These are phyloP conservation scores for Turritis glabra DNA, from an alignment of 345 rosid genomes.

Conservation along the genomic window DNA sequence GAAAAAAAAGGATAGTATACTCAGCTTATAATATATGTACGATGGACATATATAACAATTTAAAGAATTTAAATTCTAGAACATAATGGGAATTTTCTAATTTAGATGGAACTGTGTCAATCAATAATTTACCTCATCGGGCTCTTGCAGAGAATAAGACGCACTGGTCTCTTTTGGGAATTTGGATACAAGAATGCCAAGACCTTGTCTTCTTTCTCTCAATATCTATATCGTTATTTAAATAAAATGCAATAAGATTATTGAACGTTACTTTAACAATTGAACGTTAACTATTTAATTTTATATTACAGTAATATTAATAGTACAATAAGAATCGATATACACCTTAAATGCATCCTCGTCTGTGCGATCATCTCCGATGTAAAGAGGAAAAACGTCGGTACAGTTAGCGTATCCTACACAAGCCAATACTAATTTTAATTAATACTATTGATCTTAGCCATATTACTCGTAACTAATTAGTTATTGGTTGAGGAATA, in stretches of 20 bases:
- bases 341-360: conserved; percentile 98
- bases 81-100: background rate
- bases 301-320: too few species aligned
- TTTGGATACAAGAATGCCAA: conserved; percentile 92
- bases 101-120: background rate
- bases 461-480: background rate
- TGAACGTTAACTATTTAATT: background rate
- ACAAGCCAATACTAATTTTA: conserved; percentile 6
- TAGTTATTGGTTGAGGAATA: background rate
- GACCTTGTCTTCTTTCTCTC: conserved; percentile 75
- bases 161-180: conserved; percentile 88
- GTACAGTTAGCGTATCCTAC: conserved; percentile 78
- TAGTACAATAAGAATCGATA: conserved; percentile 1
- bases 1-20: background rate
- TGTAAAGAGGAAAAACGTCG: conserved; percentile 85
- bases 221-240: conserved; percentile 48
- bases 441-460: background rate
- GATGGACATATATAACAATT: background rate
- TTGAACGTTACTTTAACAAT: background rate
- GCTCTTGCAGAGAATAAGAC: conserved; percentile 82
- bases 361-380: conserved; percentile 95
- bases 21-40: background rate
- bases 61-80: background rate
- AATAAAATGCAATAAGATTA: conserved; percentile 1
- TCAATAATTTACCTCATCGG: conserved; percentile 49